phyloP scores from a whole-genome alignment of 371 early-diverging fungal genomes.

The Chytridium lagenaria region DNA sequence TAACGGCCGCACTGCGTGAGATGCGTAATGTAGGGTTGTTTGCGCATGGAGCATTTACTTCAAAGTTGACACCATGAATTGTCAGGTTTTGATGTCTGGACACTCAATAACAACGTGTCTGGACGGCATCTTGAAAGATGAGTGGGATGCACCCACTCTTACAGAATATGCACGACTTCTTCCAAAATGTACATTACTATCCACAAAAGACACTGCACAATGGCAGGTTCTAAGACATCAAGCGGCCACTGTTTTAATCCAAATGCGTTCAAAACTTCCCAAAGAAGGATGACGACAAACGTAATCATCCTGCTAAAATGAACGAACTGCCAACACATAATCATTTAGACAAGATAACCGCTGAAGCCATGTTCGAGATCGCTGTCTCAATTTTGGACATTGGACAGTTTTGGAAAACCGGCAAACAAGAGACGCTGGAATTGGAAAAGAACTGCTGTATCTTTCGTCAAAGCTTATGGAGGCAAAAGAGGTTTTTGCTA shows the following conservation, averaged over 20 bases:
- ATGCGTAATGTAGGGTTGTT: no score
- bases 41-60: no score
- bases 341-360: not conserved
- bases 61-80: no score
- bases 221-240: not conserved
- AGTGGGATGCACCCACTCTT: not conserved
- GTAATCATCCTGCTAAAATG: no score
- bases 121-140: no score
- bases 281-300: no score
- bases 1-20: no score
- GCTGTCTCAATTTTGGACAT: not conserved
- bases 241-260: not conserved
- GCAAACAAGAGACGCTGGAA: not conserved
- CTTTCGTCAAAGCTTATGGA: not conserved
- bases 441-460: not conserved
- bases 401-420: not conserved
- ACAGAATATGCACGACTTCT: not conserved
- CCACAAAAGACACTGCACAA: not conserved
- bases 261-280: slow-evolving; percentile 1
- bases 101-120: no score
- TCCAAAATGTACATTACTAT: not conserved
- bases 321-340: no score
- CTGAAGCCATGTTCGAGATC: not conserved
- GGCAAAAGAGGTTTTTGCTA: not conserved
- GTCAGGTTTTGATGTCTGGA: no score